Evolutionary conservation across 345 rosid species (phyloP).

Genomic region (Citrus maxima): DNA sequence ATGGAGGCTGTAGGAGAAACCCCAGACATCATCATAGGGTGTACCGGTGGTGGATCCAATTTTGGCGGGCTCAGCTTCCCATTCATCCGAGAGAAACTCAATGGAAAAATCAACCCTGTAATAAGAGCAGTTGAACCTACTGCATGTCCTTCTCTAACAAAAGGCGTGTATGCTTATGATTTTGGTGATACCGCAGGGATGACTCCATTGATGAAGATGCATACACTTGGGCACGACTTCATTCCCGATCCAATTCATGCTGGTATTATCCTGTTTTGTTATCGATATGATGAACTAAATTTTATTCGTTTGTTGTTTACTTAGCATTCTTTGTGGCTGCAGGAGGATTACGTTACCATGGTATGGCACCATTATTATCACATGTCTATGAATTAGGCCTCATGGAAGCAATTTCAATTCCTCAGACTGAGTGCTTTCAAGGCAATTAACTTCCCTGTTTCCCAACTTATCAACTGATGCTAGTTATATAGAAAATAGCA

Average conservation of each 20-base stretch:
- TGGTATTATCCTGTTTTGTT: slow-evolving; percentile 36
- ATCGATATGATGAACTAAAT: not conserved
- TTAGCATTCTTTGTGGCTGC: slow-evolving; percentile 8
- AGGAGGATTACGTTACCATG: slow-evolving; percentile 96
- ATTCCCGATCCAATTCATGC: slow-evolving; percentile 98
- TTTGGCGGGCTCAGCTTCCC: slow-evolving; percentile 93
- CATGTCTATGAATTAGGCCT: slow-evolving; percentile 77
- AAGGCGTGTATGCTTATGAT: slow-evolving; percentile 88
- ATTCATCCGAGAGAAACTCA: slow-evolving; percentile 83
- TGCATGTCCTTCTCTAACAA: slow-evolving; percentile 88
- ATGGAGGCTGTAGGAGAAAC: slow-evolving; percentile 83
- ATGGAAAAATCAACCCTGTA: slow-evolving; percentile 75
- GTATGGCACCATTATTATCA: slow-evolving; percentile 89
- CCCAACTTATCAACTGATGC: not conserved
- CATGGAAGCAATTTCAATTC: slow-evolving; percentile 87
- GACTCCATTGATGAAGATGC: slow-evolving; percentile 99
- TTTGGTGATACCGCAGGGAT: slow-evolving; percentile 84
- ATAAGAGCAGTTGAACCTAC: slow-evolving; percentile 85
- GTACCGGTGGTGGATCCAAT: slow-evolving; percentile 96
- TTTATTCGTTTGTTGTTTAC: slow-evolving; percentile 6
- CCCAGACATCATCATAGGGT: slow-evolving; percentile 87
- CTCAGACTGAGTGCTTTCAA: slow-evolving; percentile 82
- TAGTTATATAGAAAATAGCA: not conserved
- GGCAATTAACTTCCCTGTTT: slow-evolving; percentile 31
- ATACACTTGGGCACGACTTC: slow-evolving; percentile 94